Base-by-base conservation (phyloP, 441 rosid species). In the Euphorbia schlechtendalii region DNA sequence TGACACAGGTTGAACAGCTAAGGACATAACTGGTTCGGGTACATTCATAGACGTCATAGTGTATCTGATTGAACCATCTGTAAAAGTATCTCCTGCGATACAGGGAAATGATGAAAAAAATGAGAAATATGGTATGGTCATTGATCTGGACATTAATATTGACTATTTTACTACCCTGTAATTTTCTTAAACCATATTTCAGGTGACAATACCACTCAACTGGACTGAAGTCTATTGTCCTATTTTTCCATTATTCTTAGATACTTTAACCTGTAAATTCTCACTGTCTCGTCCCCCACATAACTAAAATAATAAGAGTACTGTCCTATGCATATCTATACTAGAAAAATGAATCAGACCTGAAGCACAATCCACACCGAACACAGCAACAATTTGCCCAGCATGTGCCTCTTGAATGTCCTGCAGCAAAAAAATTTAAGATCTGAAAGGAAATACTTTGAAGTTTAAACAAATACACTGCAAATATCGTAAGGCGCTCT, bases 11-110 rank as follows among this genome's bases (percentile, higher is more conserved):
- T 89, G 93, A 78, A 95, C 85, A 73, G 99, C 99, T 68, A 95
- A 77, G 18, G 99, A 91, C 98, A 95, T 91, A 32, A 95, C 99
- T 36, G 96, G 99, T 79, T 95, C 97, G 63, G 99, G 99, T 49
- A 95, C 98, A 81, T 80, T 88, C 99, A 95, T 89, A 36, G 99
- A 95, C 40, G 98, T 95, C 99, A 95, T 95, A 62, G 99, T 95
- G 75, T 95, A 95, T 77, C 64, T 86, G 61, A 91, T 92, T 67
- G 96, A 81, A 49, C 99, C 99, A 77, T 88, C 88, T 15, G 99
- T 91, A 77, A 95, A 95, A 58, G 99, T 89, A 72, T 95, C 95
- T 30, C 99, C 99, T 91, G 81, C 67, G 55, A 74, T 20, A 53
- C 71, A 56, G 63, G 30, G 69, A 74, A 57, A 66, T 22, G 21